A percentile compares a stretch with the other conserved stretches of the same genome.
These are phyloP conservation scores for Fraxinus dipetala DNA, from an alignment of 305 asterid species.

Conservation along the genomic window DNA sequence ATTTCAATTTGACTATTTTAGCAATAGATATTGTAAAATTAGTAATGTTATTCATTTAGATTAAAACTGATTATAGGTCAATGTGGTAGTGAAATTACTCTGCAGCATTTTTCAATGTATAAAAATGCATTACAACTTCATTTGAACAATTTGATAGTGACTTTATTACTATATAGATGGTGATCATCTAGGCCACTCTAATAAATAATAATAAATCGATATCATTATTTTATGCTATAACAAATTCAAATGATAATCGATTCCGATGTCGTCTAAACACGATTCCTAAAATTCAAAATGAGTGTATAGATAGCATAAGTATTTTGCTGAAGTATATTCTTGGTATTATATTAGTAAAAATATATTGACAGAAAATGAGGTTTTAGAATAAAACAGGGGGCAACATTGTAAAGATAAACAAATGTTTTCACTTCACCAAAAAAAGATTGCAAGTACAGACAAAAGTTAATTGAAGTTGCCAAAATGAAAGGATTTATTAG, in stretches of 20 bases:
- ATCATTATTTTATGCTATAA: not conserved
- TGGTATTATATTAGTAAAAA: not conserved
- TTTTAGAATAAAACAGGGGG: too few species aligned
- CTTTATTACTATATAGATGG: too few species aligned
- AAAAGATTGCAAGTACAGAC: too few species aligned
- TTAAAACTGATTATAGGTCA: not conserved
- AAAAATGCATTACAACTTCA: too few species aligned
- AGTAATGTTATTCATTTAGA: too few species aligned
- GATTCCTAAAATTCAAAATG: not conserved
- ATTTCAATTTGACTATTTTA: too few species aligned
- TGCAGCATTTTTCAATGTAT: too few species aligned
- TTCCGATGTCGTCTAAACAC: not conserved
- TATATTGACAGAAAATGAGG: not conserved
- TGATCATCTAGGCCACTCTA: not conserved
- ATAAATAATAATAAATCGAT: not conserved
- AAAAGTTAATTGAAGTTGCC: not conserved
- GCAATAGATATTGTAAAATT: too few species aligned
- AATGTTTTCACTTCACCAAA: too few species aligned
- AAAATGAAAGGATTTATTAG: not conserved
- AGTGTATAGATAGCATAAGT: not conserved
- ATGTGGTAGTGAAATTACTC: too few species aligned
- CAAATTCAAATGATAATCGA: not conserved
- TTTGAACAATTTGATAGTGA: too few species aligned
- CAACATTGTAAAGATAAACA: too few species aligned
- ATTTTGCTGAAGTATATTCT: slow-evolving; percentile 5